Evolutionary conservation across 2,329 filamentous ascomycete species (phyloP), one percentile per base, ranked within the genome.

Genomic region (Sordariomycetes sp.): DNA sequence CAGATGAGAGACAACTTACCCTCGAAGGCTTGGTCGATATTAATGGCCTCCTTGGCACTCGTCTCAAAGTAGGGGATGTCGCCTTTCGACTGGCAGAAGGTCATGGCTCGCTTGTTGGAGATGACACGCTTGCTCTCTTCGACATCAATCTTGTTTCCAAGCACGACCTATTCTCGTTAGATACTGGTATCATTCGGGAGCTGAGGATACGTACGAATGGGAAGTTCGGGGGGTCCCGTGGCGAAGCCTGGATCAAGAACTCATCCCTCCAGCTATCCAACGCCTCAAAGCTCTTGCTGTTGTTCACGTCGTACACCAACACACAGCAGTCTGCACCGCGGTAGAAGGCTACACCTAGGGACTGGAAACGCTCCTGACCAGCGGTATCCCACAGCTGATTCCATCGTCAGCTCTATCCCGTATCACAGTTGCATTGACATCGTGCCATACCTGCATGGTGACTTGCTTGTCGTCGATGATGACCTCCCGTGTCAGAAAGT

Each of bases 41-140:
- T 98, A 63, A 95, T 83, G 40, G 90, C 92, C 61, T 98, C 92
- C 69, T 98, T 98, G 40, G 92, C 92, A 62, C 88, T 95, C 14
- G 92, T 98, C 75, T 98, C 92, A 53, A 98, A 98, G 63, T 98
- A 98, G 14, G 92, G 92, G 45, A 98, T 95, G 39, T 86, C 86
- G 31, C 90, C 90, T 64, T 96, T 95, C 37, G 86, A 93, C 61
- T 95, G 87, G 62, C 92, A 98, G 59, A 95, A 98, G 11, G 90
- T 88, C 77, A 90, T 88, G 39, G 92, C 92, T 43, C 92, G 77
- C 74, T 96, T 96, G 51, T 82, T 88, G 20, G 86, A 94, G 50
- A 98, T 93, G 70, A 92, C 86, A 58, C 92, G 76, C 72, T 95
- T 95, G 70, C 82, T 94, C 65, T 96, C 92, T 58, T 95, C 92